Evolutionary conservation across 2,329 filamentous ascomycete genomes (phyloP), one percentile per base, ranked within the genome.

Genomic region (Xylaria sp.): DNA sequence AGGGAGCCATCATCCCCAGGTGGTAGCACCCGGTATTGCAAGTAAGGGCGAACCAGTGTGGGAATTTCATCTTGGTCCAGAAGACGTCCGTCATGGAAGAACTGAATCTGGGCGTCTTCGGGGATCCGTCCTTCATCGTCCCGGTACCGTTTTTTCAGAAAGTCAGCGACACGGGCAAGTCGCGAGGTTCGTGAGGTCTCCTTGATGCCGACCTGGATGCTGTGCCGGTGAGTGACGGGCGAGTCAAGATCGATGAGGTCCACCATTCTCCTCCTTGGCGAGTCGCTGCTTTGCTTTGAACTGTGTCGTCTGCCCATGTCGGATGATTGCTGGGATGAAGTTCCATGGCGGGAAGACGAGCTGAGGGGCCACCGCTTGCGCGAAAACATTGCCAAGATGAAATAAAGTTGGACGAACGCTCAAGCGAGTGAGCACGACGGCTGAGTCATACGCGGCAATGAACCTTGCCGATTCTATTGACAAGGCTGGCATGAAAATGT

Each of bases 181-280:
- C 48, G 48, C 24, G 52, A 61, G 2, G 55, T 55, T 3, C 48
- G 48, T 24, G 52, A 61, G 2, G 55, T 55, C 13, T 48, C 48
- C 50, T 55, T 61, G 18, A 62, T 46, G 4, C 43, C 41, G 26
- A 63, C 54, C 37, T 50, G 57, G 20, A 64, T 47, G 21, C 17
- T 22, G 2, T 44, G 54, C 13, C 66, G 56, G 11, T 51, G 19
- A 4, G 56, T 56, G 8, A 64, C 38, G 2, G 39, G 8, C 5
- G 44, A 52, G 41, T 67, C 64, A 11, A 68, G 46, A 40, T 68
- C 66, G 24, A 57, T 11, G 13, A 68, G 57, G 3, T 62, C 48
- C 39, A 68, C 62, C 40, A 52, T 52, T 52, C 37, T 62, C 38
- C 41, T 48, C 8, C 49, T 54, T n/a, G 38, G 47, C 11, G 50